Evolutionary conservation across 148 eudicot genomes (phyloP).

Genomic region (Vaccinium vitisidaea): DNA sequence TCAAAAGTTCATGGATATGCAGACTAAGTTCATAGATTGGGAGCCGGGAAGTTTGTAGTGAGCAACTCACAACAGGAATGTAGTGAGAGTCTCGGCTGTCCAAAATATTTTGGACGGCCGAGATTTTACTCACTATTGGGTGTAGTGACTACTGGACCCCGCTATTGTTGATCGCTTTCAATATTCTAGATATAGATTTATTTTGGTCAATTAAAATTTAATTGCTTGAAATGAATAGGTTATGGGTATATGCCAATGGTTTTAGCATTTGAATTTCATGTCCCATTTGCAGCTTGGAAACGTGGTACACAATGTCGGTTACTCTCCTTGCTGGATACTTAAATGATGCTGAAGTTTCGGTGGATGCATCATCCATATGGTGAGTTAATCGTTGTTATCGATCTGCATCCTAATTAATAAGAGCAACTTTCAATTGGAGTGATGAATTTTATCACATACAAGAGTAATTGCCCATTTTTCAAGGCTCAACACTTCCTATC

Average conservation of each 20-base stretch:
- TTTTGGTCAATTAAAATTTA: neutral
- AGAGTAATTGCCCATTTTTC: too few species aligned
- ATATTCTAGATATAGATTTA: neutral
- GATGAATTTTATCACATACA: too few species aligned
- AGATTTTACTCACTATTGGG: too few species aligned
- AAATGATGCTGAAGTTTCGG: constrained; percentile 56
- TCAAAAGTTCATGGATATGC: neutral
- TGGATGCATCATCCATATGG: constrained; percentile 68
- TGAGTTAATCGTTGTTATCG: constrained; percentile 14
- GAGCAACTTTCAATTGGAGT: too few species aligned
- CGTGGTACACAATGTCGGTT: constrained; percentile 57
- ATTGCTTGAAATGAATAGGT: too few species aligned
- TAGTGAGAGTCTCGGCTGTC: too few species aligned
- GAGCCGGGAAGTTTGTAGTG: too few species aligned
- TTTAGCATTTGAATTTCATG: neutral
- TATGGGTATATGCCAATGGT: neutral
- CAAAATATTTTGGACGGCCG: too few species aligned
- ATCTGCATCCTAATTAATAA: neutral
- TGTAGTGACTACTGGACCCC: too few species aligned
- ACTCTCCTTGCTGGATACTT: constrained; percentile 68
- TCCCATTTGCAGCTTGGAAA: constrained; percentile 51
- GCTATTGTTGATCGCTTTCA: too few species aligned
- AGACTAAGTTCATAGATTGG: neutral
- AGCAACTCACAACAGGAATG: too few species aligned
- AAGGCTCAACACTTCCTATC: too few species aligned